phyloP scores from a whole-genome alignment of 345 rosid genomes.

The Carallia brachiata region DNA sequence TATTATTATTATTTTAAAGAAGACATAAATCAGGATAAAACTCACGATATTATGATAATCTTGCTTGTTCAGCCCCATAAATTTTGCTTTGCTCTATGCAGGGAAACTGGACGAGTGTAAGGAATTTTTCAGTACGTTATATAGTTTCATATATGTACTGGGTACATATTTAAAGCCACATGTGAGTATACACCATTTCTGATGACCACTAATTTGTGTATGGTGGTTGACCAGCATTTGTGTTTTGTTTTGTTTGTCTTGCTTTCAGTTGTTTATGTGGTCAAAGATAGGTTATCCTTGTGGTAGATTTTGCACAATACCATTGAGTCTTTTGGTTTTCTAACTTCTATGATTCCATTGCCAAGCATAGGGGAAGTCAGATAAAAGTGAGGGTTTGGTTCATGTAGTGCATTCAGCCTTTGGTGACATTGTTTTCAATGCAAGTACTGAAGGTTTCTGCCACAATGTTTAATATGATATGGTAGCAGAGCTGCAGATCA shows the following conservation, averaged over 20 bases:
- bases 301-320: not conserved
- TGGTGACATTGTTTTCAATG: too few relatives aligned
- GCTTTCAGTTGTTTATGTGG: not conserved
- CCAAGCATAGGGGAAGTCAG: too few relatives aligned
- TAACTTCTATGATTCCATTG: too few relatives aligned
- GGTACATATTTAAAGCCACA: constrained; percentile 77
- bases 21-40: too few relatives aligned
- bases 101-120: constrained; percentile 46
- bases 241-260: not conserved
- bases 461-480: not conserved
- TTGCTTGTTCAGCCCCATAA: not conserved
- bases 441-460: too few relatives aligned
- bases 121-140: constrained; percentile 50
- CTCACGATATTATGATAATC: not conserved
- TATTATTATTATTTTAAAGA: too few relatives aligned
- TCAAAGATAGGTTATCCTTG: not conserved
- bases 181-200: constrained; percentile 38
- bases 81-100: constrained; percentile 27
- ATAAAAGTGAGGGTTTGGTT: too few relatives aligned
- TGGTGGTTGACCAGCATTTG: constrained; percentile 7
- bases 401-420: too few relatives aligned
- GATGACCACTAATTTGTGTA: not conserved
- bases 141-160: constrained; percentile 49
- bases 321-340: not conserved
- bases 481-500: not conserved